These are phyloP conservation scores for Hypoxylon intermedium DNA, from an alignment of 495 filamentous ascomycete species.

Conservation along the genomic window DNA sequence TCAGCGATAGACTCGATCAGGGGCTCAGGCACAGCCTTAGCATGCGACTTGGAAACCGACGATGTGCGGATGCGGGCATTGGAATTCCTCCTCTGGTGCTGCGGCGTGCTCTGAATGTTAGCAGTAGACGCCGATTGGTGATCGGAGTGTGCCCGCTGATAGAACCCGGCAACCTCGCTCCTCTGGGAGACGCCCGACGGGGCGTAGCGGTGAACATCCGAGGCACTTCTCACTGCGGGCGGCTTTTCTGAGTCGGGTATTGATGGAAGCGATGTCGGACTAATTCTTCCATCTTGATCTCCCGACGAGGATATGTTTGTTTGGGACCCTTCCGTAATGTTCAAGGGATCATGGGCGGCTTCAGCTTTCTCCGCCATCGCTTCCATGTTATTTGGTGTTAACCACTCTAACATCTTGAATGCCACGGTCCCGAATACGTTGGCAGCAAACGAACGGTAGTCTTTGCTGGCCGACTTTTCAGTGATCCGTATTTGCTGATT, in stretches of 20 bases:
- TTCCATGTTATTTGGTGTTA: slow-evolving; percentile 62
- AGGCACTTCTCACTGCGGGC: background rate
- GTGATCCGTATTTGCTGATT: slow-evolving; percentile 34
- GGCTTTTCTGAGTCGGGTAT: slow-evolving; percentile 11
- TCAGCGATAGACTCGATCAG: slow-evolving; percentile 36
- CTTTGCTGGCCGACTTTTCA: slow-evolving; percentile 66
- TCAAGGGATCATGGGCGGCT: slow-evolving; percentile 2
- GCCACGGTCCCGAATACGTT: slow-evolving; percentile 80
- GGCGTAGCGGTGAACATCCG: slow-evolving; percentile 7
- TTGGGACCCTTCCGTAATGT: slow-evolving; percentile 12
- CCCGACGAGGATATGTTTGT: slow-evolving; percentile 7
- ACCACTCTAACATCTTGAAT: slow-evolving; percentile 81
- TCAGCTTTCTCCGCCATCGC: slow-evolving; percentile 48
- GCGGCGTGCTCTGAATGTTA: slow-evolving; percentile 20
- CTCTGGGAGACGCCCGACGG: slow-evolving; percentile 4
- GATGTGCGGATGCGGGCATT: slow-evolving; percentile 53
- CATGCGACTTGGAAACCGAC: slow-evolving; percentile 46
- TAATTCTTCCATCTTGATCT: slow-evolving; percentile 4
- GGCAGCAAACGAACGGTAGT: slow-evolving; percentile 84
- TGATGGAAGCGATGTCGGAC: slow-evolving; percentile 10
- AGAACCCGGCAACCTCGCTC: slow-evolving; percentile 10
- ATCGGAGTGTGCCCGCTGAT: slow-evolving; percentile 22
- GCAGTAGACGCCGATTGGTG: slow-evolving; percentile 14
- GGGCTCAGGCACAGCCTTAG: slow-evolving; percentile 50
- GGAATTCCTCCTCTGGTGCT: slow-evolving; percentile 51